Base-by-base conservation (phyloP, 495 filamentous ascomycete genomes). In the Xylaria palmicola region DNA sequence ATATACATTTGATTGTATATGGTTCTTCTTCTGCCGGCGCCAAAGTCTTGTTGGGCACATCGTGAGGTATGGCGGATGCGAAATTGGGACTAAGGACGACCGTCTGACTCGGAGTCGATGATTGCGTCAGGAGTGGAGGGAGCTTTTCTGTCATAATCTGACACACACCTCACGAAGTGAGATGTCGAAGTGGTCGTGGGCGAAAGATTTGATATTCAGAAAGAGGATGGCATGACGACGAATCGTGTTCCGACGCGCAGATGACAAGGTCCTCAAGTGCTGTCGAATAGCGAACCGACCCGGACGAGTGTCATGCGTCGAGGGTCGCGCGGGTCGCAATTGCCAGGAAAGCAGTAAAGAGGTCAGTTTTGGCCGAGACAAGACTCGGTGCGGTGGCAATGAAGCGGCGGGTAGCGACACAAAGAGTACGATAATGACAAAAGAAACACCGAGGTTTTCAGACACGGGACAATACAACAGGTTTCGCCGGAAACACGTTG, bases 1-100 rank as follows among this genome's bases (percentile, higher is more conserved):
- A 99, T 65, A 98, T 93, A 83, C 94, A 99, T 81, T 93, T 95
- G 80, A 99, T 99, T 66, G 89, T 94, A 73, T 93, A 96, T 45
- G 90, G 90, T 72, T 96, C 92, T 74, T 95, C 90, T 64, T 93
- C 91, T 70, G 82, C 77, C 63, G 80, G 61, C 49, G 61, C 67
- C 73, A 77, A 71, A 58, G 71, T 69, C 72, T 77, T 78, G 60
- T 84, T 81, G 63, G 79, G 72, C 57, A 81, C 83, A 78, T 87
- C 83, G 77, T 83, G 84, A 62, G 72, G 70, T 15, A 71, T 30
- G 65, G 75, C 73, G 64, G 81, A 62, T 45, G 65, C 78, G 43
- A 79, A 79, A 62, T 78, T 76, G 58, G 79, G 79, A 75, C 76
- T 72, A 70, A 79, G 82, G 77, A 72, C 64, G 64, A 70, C 66